These are phyloP conservation scores for Zasmidium angulare DNA, from an alignment of 2,329 filamentous ascomycete genomes.

Conservation along the genomic window DNA sequence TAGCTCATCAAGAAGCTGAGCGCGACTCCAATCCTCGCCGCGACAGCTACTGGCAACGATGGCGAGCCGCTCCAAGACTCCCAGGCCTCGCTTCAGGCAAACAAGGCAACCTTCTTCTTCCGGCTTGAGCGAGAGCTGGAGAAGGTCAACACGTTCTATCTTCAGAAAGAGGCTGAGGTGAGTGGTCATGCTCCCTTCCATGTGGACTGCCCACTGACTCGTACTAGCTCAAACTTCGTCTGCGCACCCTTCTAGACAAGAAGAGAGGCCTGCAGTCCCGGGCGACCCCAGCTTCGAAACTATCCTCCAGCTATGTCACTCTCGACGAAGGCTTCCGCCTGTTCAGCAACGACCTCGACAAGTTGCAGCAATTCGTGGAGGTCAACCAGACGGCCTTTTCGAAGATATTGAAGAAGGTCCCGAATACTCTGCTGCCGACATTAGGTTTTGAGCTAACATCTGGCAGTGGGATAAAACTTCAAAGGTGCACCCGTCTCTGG, in stretches of 20 bases:
- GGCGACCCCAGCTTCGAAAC: slow-evolving; percentile 68
- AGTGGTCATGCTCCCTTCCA: slow-evolving; percentile 29
- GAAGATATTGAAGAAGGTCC: slow-evolving; percentile 93
- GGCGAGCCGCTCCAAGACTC: slow-evolving; percentile 61
- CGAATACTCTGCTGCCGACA: slow-evolving; percentile 16
- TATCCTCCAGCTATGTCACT: slow-evolving; percentile 90
- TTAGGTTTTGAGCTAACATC: slow-evolving; percentile 38
- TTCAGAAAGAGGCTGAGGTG: slow-evolving; percentile 98
- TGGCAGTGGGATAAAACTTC: slow-evolving; percentile 94
- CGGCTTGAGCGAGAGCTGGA: slow-evolving; percentile 95
- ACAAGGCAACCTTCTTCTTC: slow-evolving; percentile 99
- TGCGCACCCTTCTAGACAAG: slow-evolving; percentile 91
- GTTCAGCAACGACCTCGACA: slow-evolving; percentile 94
- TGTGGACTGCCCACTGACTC: slow-evolving; percentile 9
- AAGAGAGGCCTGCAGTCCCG: slow-evolving; percentile 87
- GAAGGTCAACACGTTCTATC: slow-evolving; percentile 96
- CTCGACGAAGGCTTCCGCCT: slow-evolving; percentile 96
- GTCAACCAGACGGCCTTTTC: slow-evolving; percentile 97
- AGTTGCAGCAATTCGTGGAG: slow-evolving; percentile 95
- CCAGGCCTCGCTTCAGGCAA: slow-evolving; percentile 88
- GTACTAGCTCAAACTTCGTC: slow-evolving; percentile 79
- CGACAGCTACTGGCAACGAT: slow-evolving; percentile 59
- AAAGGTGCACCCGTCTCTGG: slow-evolving; percentile 58
- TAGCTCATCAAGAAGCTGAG: slow-evolving; percentile 98
- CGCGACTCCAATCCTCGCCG: slow-evolving; percentile 78